phyloP scores from a whole-genome alignment of 257 asterid genomes.

The Asclepias syriaca region DNA sequence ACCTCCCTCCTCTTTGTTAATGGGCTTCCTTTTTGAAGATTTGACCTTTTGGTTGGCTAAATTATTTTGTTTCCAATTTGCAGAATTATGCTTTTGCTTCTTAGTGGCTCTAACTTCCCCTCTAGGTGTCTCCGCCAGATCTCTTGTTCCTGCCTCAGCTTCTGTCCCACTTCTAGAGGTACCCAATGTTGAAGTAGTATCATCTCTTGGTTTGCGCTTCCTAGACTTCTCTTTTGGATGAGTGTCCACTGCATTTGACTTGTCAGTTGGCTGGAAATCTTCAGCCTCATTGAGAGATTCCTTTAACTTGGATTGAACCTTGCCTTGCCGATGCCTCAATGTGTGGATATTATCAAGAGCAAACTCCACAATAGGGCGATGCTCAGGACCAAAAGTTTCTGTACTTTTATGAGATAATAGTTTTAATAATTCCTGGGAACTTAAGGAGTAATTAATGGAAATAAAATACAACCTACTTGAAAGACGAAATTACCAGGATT shows the following conservation, averaged over 20 bases:
- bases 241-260: constrained; percentile 18
- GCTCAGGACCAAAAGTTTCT: constrained; percentile 81
- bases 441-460: not conserved
- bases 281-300: constrained; percentile 22
- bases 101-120: constrained; percentile 27
- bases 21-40: constrained; percentile 20
- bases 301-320: constrained; percentile 49
- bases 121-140: constrained; percentile 17
- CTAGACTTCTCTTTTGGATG: constrained; percentile 30
- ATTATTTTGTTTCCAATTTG: constrained; percentile 15
- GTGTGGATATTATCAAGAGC: constrained; percentile 84
- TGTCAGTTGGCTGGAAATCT: constrained; percentile 26
- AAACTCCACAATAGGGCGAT: constrained; percentile 97
- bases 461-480: not conserved
- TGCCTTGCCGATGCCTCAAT: constrained; percentile 66
- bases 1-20: constrained; percentile 21
- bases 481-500: constrained; percentile 58
- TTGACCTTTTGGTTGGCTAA: constrained; percentile 21
- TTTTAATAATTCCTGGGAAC: not conserved
- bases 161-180: constrained; percentile 22
- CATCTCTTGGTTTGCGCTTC: constrained; percentile 47
- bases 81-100: constrained; percentile 26
- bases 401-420: constrained; percentile 8
- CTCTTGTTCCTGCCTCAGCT: constrained; percentile 23
- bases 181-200: constrained; percentile 18